A percentile compares a stretch with the other conserved stretches of the same genome.
These are phyloP conservation scores for Epichloe festucae DNA, from an alignment of 2,329 filamentous ascomycete genomes.

Conservation along the genomic window DNA sequence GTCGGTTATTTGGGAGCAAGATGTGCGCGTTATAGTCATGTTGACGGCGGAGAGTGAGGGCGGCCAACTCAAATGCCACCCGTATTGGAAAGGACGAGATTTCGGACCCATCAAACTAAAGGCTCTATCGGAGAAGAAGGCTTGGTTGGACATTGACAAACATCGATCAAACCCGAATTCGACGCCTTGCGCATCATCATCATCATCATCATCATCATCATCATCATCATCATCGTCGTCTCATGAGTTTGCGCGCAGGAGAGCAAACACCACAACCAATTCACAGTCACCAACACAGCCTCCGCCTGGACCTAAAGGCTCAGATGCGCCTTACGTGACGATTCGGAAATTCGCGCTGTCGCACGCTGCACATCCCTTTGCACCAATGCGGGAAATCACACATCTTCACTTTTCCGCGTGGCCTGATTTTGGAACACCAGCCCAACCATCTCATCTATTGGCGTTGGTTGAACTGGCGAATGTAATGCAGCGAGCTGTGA, in stretches of 20 bases:
- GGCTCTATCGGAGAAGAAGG: slow-evolving; percentile 66
- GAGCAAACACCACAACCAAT: slow-evolving; percentile 41
- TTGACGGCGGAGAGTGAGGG: slow-evolving; percentile 89
- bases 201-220: slow-evolving; percentile 7
- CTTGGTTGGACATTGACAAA: slow-evolving; percentile 59
- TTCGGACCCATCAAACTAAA: slow-evolving; percentile 70
- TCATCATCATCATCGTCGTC: slow-evolving; percentile 3
- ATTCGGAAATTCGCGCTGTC: slow-evolving; percentile 79
- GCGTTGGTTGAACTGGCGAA: slow-evolving; percentile 83
- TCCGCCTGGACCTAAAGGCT: slow-evolving; percentile 13
- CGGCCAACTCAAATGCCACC: slow-evolving; percentile 86
- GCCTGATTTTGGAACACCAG: slow-evolving; percentile 92
- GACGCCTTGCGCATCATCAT: slow-evolving; percentile 10
- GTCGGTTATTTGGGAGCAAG: slow-evolving; percentile 95
- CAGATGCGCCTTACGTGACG: slow-evolving; percentile 61
- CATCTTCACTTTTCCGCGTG: slow-evolving; percentile 92
- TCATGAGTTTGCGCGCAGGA: slow-evolving; percentile 31
- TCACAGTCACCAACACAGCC: slow-evolving; percentile 22
- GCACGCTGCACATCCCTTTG: slow-evolving; percentile 65
- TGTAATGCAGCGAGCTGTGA: slow-evolving; percentile 50
- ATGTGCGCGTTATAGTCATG: slow-evolving; percentile 91
- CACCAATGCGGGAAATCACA: slow-evolving; percentile 80
- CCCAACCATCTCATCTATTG: slow-evolving; percentile 75
- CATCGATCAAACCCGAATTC: slow-evolving; percentile 27
- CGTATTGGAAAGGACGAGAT: slow-evolving; percentile 73